Evolutionary conservation across 305 asterid genomes (phyloP).

Genomic region (Fraxinus latifolia): DNA sequence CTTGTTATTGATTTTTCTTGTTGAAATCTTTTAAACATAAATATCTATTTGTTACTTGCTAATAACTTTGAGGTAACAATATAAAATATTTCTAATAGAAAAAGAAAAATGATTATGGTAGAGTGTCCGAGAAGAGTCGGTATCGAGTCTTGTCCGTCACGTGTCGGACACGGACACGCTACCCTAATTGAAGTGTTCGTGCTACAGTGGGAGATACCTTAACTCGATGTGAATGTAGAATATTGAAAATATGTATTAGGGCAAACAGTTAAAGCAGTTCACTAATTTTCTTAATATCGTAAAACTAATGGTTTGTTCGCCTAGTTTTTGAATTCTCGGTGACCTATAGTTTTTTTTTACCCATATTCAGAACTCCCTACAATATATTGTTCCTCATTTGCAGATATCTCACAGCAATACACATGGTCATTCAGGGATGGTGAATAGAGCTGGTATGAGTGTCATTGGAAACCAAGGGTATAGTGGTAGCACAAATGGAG

Average conservation of each 20-base stretch:
- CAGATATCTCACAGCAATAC: slow-evolving; percentile 88
- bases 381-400: slow-evolving; percentile 25
- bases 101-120: no score
- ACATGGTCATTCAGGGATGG: slow-evolving; percentile 87
- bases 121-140: no score
- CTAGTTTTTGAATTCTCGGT: slow-evolving; percentile 3
- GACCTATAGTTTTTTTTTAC: not conserved
- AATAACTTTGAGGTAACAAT: no score
- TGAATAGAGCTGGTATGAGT: slow-evolving; percentile 76
- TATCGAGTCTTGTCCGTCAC: no score
- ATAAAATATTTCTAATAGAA: no score
- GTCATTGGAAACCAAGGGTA: slow-evolving; percentile 88
- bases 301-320: slow-evolving; percentile 15
- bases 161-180: no score
- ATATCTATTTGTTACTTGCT: no score
- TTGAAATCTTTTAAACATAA: no score
- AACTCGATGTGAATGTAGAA: slow-evolving; percentile 6
- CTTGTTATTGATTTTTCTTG: no score
- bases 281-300: not conserved
- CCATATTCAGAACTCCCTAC: slow-evolving; percentile 11
- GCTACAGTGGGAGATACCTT: not conserved
- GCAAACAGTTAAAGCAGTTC: not conserved
- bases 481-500: slow-evolving; percentile 62
- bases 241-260: slow-evolving; percentile 9
- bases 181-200: no score